phyloP scores from a whole-genome alignment of 2,329 filamentous ascomycete species.

The Claviceps arundinis region DNA sequence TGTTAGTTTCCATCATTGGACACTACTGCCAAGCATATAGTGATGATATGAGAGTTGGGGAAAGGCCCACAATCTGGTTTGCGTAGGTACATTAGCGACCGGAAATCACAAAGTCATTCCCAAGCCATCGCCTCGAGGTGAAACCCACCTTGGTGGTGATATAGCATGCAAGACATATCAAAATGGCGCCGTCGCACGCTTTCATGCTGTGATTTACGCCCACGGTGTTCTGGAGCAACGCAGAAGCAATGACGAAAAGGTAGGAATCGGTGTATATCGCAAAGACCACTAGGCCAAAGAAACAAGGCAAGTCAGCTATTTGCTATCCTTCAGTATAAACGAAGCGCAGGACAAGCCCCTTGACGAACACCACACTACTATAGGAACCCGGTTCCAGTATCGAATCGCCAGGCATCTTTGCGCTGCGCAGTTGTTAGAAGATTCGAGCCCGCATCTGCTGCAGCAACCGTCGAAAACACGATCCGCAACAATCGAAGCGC shows the following conservation, averaged over 20 bases:
- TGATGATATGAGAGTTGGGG: not conserved
- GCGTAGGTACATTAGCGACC: not conserved
- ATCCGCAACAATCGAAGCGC: slow-evolving; percentile 5
- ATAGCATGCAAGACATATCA: slow-evolving; percentile 49
- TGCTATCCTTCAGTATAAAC: not conserved
- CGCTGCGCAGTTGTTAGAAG: slow-evolving; percentile 12
- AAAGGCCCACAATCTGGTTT: slow-evolving; percentile 18
- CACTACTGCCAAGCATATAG: no score
- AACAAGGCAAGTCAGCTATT: not conserved
- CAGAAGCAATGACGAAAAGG: slow-evolving; percentile 43
- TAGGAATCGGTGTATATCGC: slow-evolving; percentile 48
- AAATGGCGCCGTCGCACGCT: slow-evolving; percentile 43
- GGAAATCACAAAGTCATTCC: not conserved
- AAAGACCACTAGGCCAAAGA: slow-evolving; percentile 35
- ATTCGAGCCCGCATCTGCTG: no score
- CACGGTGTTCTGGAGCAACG: slow-evolving; percentile 42
- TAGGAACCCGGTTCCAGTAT: slow-evolving; percentile 26
- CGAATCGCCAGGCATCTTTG: slow-evolving; percentile 24
- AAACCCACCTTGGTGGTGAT: slow-evolving; percentile 44
- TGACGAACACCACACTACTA: slow-evolving; percentile 28
- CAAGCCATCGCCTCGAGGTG: not conserved
- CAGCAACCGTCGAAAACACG: not conserved
- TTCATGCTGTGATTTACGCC: slow-evolving; percentile 37
- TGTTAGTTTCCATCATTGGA: not conserved
- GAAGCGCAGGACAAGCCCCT: not conserved